These are phyloP conservation scores for Leccinum griseonigrum DNA, from an alignment of 1,284 basidiomycete genomes.

Conservation along the genomic window DNA sequence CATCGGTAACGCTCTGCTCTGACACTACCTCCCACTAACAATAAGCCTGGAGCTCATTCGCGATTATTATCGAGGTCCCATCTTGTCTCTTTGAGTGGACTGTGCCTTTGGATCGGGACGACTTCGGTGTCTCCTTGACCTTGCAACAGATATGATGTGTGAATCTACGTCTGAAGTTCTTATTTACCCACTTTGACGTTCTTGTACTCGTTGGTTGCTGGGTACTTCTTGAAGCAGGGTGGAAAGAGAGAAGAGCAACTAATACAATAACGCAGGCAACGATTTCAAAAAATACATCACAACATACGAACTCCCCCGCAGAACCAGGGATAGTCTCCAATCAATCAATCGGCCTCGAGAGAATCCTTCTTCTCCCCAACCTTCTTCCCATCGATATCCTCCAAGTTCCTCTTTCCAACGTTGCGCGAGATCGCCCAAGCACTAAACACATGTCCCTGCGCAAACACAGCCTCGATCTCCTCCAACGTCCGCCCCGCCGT, in stretches of 20 bases:
- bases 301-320: background rate
- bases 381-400: conserved; percentile 37
- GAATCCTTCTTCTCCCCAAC: conserved; percentile 8
- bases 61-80: background rate
- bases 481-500: conserved; percentile 71
- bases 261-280: background rate
- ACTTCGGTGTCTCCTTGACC: background rate
- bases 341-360: conserved; percentile 12
- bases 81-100: background rate
- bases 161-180: background rate
- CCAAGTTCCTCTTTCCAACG: conserved; percentile 61
- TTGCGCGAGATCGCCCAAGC: conserved; percentile 66
- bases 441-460: conserved; percentile 63
- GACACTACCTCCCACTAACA: background rate
- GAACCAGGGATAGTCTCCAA: background rate
- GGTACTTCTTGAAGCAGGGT: background rate
- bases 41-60: background rate
- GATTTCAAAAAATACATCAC: background rate
- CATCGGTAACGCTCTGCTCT: background rate
- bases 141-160: background rate
- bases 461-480: conserved; percentile 75
- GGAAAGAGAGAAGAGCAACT: background rate
- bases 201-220: background rate
- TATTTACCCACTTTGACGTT: background rate
- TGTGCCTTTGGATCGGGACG: background rate